Base-by-base conservation (phyloP, 2,329 filamentous ascomycete genomes). In the Thelonectria blattea region DNA sequence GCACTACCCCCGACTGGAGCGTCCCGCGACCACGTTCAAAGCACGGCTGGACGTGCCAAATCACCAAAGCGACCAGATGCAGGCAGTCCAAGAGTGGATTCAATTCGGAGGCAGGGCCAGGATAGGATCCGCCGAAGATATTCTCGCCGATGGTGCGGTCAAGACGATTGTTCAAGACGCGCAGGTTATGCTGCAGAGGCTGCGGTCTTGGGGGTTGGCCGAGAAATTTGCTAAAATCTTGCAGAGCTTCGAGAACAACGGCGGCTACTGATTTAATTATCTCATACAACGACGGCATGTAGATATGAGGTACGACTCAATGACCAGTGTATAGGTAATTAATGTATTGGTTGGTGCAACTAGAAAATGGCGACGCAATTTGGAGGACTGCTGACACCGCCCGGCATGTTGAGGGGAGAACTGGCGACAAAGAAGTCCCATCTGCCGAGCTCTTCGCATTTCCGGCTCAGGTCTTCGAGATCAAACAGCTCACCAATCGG, bases 391-490 rank as follows among this genome's bases (percentile, higher is more conserved):
- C 76, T 78, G 2, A 81, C 75, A 7, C 78, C 79, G 1, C 79
- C 79, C 27, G 78, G 77, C 59, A 81, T 78, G 52, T 83, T 81
- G 47, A 82, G 66, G 15, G 80, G 80, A 48, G 77, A 74, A 52
- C 77, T 80, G 3, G 76, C 75, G 27, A 84, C 67, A 60, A 84
- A 83, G 63, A 84, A 84, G 2, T 71, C 73, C 75, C 78, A 82
- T 37, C 79, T 41, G 20, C 74, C 78, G 15, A 79, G 75, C 61
- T 81, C 78, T 59, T 84, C 84, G 74, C 86, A 87, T 3, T 75
- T 82, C 77, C 81, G 69, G 55, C 70, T 69, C 46, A 74, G 61
- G 15, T 64, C 70, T 58, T 74, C 71, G 30, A 73, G 62, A 42
- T 75, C 71, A 50, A 73, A 73, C 15, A 72, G 56, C 48, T 79